Evolutionary conservation across 345 rosid genomes (phyloP), one percentile per base, ranked within the genome.

Genomic region (Erodium maritimum): DNA sequence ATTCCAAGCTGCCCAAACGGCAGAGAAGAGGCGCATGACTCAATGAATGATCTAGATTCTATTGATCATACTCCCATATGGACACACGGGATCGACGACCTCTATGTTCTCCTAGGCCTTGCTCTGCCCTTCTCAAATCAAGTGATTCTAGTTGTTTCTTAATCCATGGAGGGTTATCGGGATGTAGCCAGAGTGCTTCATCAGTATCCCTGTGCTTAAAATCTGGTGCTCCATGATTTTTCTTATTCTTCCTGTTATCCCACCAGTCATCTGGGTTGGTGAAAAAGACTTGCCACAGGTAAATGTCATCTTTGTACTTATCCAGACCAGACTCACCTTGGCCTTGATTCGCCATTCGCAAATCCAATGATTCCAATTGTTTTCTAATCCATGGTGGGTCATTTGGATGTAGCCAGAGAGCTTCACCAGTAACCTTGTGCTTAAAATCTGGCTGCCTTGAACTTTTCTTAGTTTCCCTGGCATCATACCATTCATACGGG

Each of bases 401-500:
- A 34, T 74, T 58, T 18, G 72, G 64, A 21, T 23, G 14, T 52
- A 84, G 51, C 97, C 97, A 87, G 19, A 84, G 88, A 74, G 73
- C 74, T 77, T 87, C 95, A 33, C 74, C 65, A 24, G 93, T 90
- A 63, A 69, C 69, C 75, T 78, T 84, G 67, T 90, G 91, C 73
- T 56, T 77, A 57, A 90, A 87, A 75, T 90, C 95, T 13, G 97
- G 95, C n/a, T 64, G 59, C 22, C 45, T 29, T 18, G 84, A 69
- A 54, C 70, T 58, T 50, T 0, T 71, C 86, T 90, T 90, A 7
- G n/a, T 14, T 25, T 56, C 70, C 68, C 97, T 81, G 52, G 79
- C 75, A 71, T 90, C 95, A 88, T 86, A 90, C 97, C 97, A 87
- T 56, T 82, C 90, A n/a, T 61, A 51, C 21, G 90, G 95, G 61